phyloP scores from a whole-genome alignment of 176 grass and related monocot species.

The Aegilops speltoides region DNA sequence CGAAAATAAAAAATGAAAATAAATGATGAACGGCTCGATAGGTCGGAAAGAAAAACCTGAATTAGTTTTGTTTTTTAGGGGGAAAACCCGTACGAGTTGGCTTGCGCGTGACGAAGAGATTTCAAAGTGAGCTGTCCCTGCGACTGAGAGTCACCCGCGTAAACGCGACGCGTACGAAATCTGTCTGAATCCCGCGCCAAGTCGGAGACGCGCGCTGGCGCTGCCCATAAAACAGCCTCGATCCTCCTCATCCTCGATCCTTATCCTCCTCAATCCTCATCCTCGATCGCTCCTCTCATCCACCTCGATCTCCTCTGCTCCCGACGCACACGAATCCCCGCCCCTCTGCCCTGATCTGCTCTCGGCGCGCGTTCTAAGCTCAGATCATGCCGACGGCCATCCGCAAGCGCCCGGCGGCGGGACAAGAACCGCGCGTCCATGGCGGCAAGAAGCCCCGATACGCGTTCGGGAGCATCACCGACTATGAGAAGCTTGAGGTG shows the following conservation, averaged over 20 bases:
- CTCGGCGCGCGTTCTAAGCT: neutral
- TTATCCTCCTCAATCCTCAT: too few relatives aligned
- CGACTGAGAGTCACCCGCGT: too few relatives aligned
- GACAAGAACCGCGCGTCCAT: neutral
- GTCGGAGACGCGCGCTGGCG: too few relatives aligned
- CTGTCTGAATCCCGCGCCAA: too few relatives aligned
- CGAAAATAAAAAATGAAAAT: too few relatives aligned
- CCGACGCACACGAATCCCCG: neutral
- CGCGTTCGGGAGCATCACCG: neutral
- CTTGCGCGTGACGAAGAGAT: too few relatives aligned
- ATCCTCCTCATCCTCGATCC: too few relatives aligned
- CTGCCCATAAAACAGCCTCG: neutral
- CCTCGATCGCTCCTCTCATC: neutral
- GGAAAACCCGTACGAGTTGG: too few relatives aligned
- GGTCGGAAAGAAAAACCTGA: too few relatives aligned
- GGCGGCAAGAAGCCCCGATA: neutral
- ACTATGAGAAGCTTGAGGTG: neutral
- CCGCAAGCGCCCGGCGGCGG: conserved; percentile 2
- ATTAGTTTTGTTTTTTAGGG: too few relatives aligned
- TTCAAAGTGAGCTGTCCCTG: neutral
- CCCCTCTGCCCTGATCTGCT: neutral
- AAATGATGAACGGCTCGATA: too few relatives aligned
- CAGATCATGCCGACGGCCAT: neutral
- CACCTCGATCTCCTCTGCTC: neutral
- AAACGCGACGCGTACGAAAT: too few relatives aligned